phyloP scores from a whole-genome alignment of 2,329 filamentous ascomycete species.

The Geoglossum cookeanum region DNA sequence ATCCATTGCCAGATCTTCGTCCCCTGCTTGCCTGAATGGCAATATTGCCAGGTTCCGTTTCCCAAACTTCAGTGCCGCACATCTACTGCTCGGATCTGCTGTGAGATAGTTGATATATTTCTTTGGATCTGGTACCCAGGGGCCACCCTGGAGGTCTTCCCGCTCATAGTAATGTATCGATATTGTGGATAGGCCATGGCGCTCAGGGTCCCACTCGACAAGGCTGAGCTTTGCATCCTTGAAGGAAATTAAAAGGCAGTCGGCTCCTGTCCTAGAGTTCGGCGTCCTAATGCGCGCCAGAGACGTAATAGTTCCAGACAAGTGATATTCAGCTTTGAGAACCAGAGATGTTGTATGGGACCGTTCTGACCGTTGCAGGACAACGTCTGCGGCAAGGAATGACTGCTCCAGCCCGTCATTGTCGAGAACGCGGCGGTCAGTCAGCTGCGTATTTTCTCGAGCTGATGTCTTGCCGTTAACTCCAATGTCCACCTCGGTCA shows the following conservation, averaged over 20 bases:
- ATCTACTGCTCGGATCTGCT: conserved; percentile 80
- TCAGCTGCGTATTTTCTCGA: conserved; percentile 26
- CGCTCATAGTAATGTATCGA: conserved; percentile 98
- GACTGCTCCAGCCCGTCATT: conserved; percentile 47
- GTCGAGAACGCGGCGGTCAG: conserved; percentile 28
- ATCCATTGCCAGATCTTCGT: conserved; percentile 68
- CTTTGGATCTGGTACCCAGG: conserved; percentile 60
- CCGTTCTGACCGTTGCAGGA: conserved; percentile 41
- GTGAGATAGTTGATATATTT: conserved; percentile 65
- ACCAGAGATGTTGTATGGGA: conserved; percentile 57
- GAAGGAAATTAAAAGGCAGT: conserved; percentile 66
- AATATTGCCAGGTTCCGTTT: conserved; percentile 76
- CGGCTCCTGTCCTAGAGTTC: conserved; percentile 58
- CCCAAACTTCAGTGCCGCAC: conserved; percentile 87
- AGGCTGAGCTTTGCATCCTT: conserved; percentile 85
- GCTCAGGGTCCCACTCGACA: conserved; percentile 79
- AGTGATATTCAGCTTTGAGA: conserved; percentile 63
- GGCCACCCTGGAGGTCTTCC: conserved; percentile 65
- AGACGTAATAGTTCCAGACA: conserved; percentile 71
- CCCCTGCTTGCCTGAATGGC: conserved; percentile 70
- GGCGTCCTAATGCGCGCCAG: conserved; percentile 58
- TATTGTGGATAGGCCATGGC: conserved; percentile 61
- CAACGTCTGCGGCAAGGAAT: conserved; percentile 43
- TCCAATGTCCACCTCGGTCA: conserved; percentile 38
- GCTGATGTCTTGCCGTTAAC: conserved; percentile 22